phyloP scores from a whole-genome alignment of 495 filamentous ascomycete genomes.

The Clavariopsis aquatica region DNA sequence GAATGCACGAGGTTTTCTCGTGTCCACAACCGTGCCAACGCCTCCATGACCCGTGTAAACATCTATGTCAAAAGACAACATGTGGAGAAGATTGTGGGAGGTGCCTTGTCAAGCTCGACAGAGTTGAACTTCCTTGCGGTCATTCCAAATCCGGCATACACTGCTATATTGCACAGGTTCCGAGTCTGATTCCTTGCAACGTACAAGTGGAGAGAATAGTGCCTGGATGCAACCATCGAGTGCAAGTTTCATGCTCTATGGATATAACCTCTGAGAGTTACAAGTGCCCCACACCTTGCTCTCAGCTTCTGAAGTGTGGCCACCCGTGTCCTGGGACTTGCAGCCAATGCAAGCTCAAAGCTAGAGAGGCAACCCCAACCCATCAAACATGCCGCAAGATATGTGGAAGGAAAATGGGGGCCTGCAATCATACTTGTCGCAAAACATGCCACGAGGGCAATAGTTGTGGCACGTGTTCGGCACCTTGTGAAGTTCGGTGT shows the following conservation, averaged over 20 bases:
- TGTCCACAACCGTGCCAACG: conserved; percentile 64
- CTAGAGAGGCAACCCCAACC: neutral
- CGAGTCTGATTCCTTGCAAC: conserved; percentile 40
- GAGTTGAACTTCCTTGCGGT: conserved; percentile 56
- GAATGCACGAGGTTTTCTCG: conserved; percentile 59
- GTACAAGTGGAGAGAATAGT: conserved; percentile 49
- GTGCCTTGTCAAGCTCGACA: conserved; percentile 1
- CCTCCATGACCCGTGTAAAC: conserved; percentile 11
- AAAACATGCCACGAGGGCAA: conserved; percentile 55
- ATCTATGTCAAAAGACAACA: conserved; percentile 35
- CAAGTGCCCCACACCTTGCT: conserved; percentile 54
- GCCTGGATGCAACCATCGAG: conserved; percentile 57
- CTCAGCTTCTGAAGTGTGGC: conserved; percentile 55
- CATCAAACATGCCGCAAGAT: conserved; percentile 10
- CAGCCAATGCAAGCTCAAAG: conserved; percentile 50
- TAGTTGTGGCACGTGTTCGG: conserved; percentile 57
- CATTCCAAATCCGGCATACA: conserved; percentile 51
- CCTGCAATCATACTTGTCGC: conserved; percentile 61
- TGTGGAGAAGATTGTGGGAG: conserved; percentile 61
- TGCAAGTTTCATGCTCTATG: conserved; percentile 54
- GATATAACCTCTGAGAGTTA: conserved; percentile 43
- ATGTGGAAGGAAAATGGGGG: conserved; percentile 13
- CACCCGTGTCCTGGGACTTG: conserved; percentile 61
- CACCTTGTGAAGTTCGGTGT: conserved; percentile 62
- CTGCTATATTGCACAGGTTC: conserved; percentile 56